Evolutionary conservation across 2,329 filamentous ascomycete genomes (phyloP), one percentile per base, ranked within the genome.

Genomic region (Exophiala xenobiotica): DNA sequence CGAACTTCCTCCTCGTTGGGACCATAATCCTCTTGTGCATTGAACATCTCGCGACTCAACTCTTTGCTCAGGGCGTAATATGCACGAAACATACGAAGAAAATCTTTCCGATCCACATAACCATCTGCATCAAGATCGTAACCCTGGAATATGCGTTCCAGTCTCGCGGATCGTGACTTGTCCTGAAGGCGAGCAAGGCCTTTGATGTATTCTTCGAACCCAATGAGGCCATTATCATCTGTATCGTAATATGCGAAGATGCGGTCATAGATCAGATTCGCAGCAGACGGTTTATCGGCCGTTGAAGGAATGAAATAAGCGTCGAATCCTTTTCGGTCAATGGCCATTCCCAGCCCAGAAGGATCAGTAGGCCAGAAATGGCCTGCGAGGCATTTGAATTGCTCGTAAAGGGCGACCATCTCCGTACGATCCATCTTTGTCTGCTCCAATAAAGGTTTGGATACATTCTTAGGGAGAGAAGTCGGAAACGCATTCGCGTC

Each of bases 211-310:
- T 99, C 93, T 42, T 89, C 80, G 61, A 99, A 97, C 6, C 88
- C 88, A 62, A 99, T 96, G 6, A 95, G 75, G 18, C 87, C 88
- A 65, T 99, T 90, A 35, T 83, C 80, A 67, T 97, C 92, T 24
- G 85, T 88, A 69, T 99, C 93, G 68, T 96, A 99, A 68, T 96
- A 96, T 44, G 88, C 83, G 70, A 97, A 99, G 81, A 96, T 93
- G 60, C 93, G 87, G 67, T 99, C 92, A 65, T 95, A 93, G 53
- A 99, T 88, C 11, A 96, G 80, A 66, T 95, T 96, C 1, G 92
- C 89, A 0, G 86, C 80, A 8, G 87, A 83, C 49, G 90, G 85
- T 24, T 86, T 81, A 51, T 83, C 81, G n/a, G 86, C 87, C 11
- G 87, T 88, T n/a, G 87, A 87, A 3, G 90, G 89, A 6, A 95